These are phyloP conservation scores for Lepidium didymum DNA, from an alignment of 345 rosid genomes.

Conservation along the genomic window DNA sequence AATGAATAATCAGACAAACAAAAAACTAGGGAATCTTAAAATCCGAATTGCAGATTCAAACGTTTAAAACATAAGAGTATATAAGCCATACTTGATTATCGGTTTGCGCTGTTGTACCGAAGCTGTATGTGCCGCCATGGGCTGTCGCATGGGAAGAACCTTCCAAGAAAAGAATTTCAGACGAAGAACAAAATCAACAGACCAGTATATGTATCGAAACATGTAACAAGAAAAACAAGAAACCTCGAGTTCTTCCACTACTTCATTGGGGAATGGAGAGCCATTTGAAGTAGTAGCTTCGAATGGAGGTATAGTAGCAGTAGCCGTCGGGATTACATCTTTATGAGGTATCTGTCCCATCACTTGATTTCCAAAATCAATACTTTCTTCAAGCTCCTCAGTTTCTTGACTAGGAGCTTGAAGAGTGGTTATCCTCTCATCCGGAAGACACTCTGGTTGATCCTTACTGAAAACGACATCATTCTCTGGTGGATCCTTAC, in stretches of 20 bases:
- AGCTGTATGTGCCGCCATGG: slow-evolving; percentile 28
- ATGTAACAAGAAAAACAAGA: not conserved
- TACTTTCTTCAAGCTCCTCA: slow-evolving; percentile 73
- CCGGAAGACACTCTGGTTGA: slow-evolving; percentile 58
- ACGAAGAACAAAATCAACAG: no score
- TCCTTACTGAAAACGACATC: slow-evolving; percentile 34
- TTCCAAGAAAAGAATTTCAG: slow-evolving; percentile 6
- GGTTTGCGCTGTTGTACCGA: slow-evolving; percentile 56
- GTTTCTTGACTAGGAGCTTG: slow-evolving; percentile 54
- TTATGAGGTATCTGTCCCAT: slow-evolving; percentile 27
- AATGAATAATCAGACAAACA: slow-evolving; percentile 2
- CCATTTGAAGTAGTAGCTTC: slow-evolving; percentile 33
- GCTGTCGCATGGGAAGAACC: slow-evolving; percentile 37
- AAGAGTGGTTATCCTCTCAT: slow-evolving; percentile 46
- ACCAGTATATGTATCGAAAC: not conserved
- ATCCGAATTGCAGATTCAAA: not conserved
- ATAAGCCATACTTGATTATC: slow-evolving; percentile 54
- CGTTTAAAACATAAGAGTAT: not conserved
- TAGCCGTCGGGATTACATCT: slow-evolving; percentile 16
- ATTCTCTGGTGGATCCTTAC: slow-evolving; percentile 17
- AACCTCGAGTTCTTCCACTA: slow-evolving; percentile 93
- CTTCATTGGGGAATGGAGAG: slow-evolving; percentile 24
- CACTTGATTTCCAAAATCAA: slow-evolving; percentile 37
- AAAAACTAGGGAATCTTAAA: not conserved
- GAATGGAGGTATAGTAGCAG: slow-evolving; percentile 20